Conservation (phyloP, 2,329 filamentous ascomycete genomes). For the Trichoderma arundinaceum region DNA sequence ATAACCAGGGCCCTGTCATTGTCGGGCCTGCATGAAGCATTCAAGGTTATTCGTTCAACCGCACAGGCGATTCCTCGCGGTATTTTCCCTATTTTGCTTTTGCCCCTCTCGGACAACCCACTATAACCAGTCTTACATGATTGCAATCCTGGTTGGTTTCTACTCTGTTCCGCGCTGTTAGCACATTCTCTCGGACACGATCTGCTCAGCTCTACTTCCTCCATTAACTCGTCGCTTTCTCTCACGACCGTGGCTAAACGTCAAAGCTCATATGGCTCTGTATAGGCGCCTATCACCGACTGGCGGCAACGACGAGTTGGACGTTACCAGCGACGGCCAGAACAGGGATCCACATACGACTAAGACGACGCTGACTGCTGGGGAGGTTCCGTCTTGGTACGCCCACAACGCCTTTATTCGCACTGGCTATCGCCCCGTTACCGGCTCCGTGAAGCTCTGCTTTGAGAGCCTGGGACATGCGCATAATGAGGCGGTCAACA, state of each 20-base stretch:
- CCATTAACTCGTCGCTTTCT: neutral
- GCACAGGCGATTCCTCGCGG: neutral
- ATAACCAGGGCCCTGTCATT: neutral
- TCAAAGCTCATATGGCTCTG: neutral
- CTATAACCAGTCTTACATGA: too few species aligned
- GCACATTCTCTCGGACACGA: too few species aligned
- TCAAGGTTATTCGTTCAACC: neutral
- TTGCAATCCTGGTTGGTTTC: too few species aligned
- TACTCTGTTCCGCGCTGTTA: too few species aligned
- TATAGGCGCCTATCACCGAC: slow-evolving; percentile 6
- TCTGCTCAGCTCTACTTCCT: neutral
- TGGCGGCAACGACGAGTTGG: neutral
- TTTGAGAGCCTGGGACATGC: slow-evolving; percentile 49
- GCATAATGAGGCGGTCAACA: slow-evolving; percentile 46
- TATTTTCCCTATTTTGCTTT: neutral
- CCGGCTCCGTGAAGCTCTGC: slow-evolving; percentile 45
- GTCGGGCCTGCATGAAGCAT: neutral
- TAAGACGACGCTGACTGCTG: slow-evolving; percentile 10
- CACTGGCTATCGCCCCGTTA: slow-evolving; percentile 51
- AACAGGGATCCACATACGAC: neutral
- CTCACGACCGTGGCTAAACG: neutral
- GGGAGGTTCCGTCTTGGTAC: slow-evolving; percentile 48
- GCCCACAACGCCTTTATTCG: slow-evolving; percentile 50
- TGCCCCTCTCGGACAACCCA: neutral
- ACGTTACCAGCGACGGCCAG: neutral